phyloP scores from a whole-genome alignment of 164 flowering plant genomes.

The Piper betle region DNA sequence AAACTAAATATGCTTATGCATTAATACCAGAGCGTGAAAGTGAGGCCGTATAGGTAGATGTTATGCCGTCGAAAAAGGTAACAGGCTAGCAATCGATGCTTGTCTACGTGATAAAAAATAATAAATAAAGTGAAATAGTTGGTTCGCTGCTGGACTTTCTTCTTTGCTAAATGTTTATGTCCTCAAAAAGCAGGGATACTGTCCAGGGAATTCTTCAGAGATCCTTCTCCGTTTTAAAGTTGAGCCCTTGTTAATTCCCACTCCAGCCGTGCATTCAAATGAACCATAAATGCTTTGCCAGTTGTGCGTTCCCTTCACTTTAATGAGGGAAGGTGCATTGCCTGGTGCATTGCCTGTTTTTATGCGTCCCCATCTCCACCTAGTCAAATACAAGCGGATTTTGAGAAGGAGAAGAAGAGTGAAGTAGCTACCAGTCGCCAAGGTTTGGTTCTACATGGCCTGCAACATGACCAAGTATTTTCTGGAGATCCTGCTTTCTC shows the following conservation, averaged over 20 bases:
- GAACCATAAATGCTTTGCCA: slow-evolving; percentile 14
- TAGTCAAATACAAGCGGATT: slow-evolving; percentile 1
- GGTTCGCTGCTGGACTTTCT: background rate
- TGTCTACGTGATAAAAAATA: too few relatives aligned
- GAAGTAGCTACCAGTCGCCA: background rate
- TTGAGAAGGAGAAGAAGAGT: background rate
- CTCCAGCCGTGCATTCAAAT: slow-evolving; percentile 20
- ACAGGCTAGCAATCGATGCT: background rate
- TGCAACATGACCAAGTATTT: slow-evolving; percentile 16
- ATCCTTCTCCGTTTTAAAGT: background rate
- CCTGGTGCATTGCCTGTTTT: background rate
- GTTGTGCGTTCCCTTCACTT: slow-evolving; percentile 3
- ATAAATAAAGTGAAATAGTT: background rate
- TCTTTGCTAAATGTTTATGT: background rate
- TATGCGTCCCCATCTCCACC: slow-evolving; percentile 1
- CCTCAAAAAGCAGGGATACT: background rate
- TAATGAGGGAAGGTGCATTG: background rate
- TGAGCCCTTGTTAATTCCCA: slow-evolving; percentile 3
- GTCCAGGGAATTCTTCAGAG: background rate
- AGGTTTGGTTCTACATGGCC: slow-evolving; percentile 9
- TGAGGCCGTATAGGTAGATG: background rate
- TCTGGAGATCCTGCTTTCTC: slow-evolving; percentile 19
- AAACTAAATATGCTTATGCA: background rate
- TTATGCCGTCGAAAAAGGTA: background rate
- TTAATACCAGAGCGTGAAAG: background rate